Evolutionary conservation across 306 rosid species (phyloP), one percentile per base, ranked within the genome.

Genomic region (Dryas octopetala): DNA sequence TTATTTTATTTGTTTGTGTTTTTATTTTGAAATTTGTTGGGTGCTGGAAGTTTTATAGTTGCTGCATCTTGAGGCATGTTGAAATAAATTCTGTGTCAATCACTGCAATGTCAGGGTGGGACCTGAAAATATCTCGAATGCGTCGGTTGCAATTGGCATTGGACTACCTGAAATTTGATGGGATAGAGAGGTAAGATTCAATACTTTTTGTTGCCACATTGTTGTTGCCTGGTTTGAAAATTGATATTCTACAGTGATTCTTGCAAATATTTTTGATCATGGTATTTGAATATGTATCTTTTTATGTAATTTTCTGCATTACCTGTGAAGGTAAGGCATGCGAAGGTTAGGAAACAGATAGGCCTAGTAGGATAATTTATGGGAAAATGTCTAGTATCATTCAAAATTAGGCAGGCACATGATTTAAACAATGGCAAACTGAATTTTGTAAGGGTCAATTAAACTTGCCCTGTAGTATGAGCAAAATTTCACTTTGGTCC

Each of bases 131-230:
- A 70, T 85, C 91, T 75, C 96, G 96, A 62, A 83, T 87, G 74
- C 96, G 93, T 77, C 88, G 85, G 63, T 87, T 94, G 71, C 97
- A 88, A 65, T 76, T 94, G 84, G 89, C 96, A 47, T 66, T 94
- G 88, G 95, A 94, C 76, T 86, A 94, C 88, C 73, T 94, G 93
- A 91, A 85, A 70, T 91, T 90, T 85, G 92, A 90, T 62, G 96
- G 87, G 76, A 86, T 94, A 79, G 97, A 88, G 85, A 84, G 85
- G 98, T 94, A 82, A 82, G 87, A 71, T 83, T 70, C 71, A 48
- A 77, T 41, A 48, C 59, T 69, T 79, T 74, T 76, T 62, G 70
- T 69, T 61, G 68, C 51, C 61, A 57, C 32, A 52, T 17, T 53
- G 3, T 77, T 67, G 44, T 51, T 78, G 16, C 44, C 10, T 70